A percentile compares a stretch with the other conserved stretches of the same genome.
phyloP scores from a whole-genome alignment of 179 eudicot genomes.

The Nepenthes alata region DNA sequence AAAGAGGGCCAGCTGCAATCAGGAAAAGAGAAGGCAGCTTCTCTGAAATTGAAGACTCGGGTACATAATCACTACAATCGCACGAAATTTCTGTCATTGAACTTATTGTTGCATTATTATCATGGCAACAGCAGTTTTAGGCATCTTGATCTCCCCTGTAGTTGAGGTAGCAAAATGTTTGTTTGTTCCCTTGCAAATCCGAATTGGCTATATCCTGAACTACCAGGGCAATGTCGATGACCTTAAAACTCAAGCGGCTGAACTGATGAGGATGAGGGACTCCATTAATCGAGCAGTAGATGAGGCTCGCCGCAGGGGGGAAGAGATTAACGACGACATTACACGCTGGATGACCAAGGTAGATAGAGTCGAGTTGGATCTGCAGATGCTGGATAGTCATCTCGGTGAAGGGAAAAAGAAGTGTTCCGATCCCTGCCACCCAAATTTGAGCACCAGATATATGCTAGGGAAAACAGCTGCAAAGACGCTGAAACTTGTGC shows the following conservation, averaged over 20 bases:
- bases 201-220: constrained; percentile 17
- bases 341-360: constrained; percentile 15
- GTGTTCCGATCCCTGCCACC: constrained; percentile 8
- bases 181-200: constrained; percentile 14
- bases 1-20: no score
- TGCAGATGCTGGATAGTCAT: neutral
- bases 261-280: constrained; percentile 6
- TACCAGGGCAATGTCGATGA: constrained; percentile 3
- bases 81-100: no score
- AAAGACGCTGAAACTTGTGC: constrained; percentile 4
- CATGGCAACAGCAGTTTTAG: constrained; percentile 15
- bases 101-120: no score
- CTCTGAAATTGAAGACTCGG: no score
- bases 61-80: no score
- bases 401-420: neutral
- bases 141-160: constrained; percentile 11
- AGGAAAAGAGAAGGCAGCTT: no score
- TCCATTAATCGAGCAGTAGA: constrained; percentile 2
- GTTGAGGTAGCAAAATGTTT: constrained; percentile 21
- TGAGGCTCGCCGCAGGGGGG: constrained; percentile 18
- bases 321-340: constrained; percentile 7
- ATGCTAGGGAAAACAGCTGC: constrained; percentile 15
- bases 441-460: constrained; percentile 9
- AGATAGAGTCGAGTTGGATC: constrained; percentile 4
- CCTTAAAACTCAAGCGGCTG: constrained; percentile 6